Percentiles rank a stretch among this genome's conserved stretches.
Evolutionary conservation across 257 asterid genomes (phyloP).

Genomic region (Solanum clarkiae): DNA sequence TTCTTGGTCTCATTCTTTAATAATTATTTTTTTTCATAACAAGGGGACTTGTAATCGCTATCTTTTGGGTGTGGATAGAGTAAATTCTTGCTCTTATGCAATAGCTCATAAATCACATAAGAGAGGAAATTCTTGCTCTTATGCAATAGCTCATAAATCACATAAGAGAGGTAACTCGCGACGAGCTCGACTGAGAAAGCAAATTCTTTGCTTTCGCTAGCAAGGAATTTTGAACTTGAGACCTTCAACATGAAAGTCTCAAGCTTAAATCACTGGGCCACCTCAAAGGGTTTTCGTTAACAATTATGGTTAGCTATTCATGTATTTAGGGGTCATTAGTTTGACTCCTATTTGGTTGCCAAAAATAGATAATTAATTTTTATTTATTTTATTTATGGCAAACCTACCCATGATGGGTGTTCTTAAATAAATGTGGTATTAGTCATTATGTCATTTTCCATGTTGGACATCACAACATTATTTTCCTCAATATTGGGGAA

Average conservation of each 20-base stretch:
- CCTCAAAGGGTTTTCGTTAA: neutral
- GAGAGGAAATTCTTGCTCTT: no score
- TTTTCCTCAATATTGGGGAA: neutral
- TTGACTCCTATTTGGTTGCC: neutral
- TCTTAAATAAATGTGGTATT: neutral
- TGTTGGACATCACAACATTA: neutral
- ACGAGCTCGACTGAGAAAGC: no score
- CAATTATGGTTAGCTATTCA: neutral
- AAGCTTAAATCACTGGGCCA: no score
- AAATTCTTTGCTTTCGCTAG: no score
- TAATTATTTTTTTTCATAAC: neutral
- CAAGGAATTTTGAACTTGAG: no score
- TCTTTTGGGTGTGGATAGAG: no score
- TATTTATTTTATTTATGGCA: neutral
- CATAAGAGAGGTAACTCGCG: no score
- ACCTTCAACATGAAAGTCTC: no score
- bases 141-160: no score
- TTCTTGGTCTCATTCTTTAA: neutral
- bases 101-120: no score
- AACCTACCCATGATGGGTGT: neutral
- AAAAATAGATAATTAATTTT: neutral
- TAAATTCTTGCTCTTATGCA: no score
- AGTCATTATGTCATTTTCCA: neutral
- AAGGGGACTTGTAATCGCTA: no score
- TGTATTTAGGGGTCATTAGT: neutral